A percentile compares a stretch with the other conserved stretches of the same genome.
Evolutionary conservation across 495 filamentous ascomycete species (phyloP).

Genomic region (Durotheca rogersii): DNA sequence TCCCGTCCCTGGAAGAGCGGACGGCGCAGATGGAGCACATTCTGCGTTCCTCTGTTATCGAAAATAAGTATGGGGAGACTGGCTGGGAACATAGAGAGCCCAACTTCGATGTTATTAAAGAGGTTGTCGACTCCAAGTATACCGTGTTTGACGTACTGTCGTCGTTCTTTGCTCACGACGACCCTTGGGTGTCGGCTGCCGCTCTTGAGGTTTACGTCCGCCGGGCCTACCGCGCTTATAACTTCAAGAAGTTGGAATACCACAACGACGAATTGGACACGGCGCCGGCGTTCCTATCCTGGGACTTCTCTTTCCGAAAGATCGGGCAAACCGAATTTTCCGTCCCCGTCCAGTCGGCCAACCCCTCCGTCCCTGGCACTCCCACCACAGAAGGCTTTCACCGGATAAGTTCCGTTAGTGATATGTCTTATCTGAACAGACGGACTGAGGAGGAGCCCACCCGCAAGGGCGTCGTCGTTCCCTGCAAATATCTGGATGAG

Average conservation of each 20-base stretch:
- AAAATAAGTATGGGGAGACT: constrained; percentile 94
- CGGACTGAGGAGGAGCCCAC: constrained; percentile 69
- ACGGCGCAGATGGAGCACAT: constrained; percentile 98
- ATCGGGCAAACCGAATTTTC: constrained; percentile 88
- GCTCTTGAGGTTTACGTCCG: constrained; percentile 95
- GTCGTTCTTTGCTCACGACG: constrained; percentile 88
- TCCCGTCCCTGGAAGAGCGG: constrained; percentile 94
- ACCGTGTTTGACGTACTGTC: constrained; percentile 96
- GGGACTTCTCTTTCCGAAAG: constrained; percentile 94
- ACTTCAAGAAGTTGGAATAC: constrained; percentile 84
- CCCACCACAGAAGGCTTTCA: constrained; percentile 70
- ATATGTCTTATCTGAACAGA: constrained; percentile 82
- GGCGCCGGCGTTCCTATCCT: constrained; percentile 74
- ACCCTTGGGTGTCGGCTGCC: constrained; percentile 92
- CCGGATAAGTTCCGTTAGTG: constrained; percentile 89
- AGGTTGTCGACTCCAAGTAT: constrained; percentile 97
- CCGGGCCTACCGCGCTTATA: constrained; percentile 94
- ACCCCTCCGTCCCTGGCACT: constrained; percentile 83
- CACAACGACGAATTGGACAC: constrained; percentile 70
- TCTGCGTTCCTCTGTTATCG: constrained; percentile 91
- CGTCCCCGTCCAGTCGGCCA: constrained; percentile 67
- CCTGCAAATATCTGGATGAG: constrained; percentile 90
- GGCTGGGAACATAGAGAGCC: constrained; percentile 97
- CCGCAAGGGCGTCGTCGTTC: constrained; percentile 93
- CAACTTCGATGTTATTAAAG: constrained; percentile 80